Base-by-base conservation (phyloP, 495 filamentous ascomycete genomes). In the Penicillium desertorum region DNA sequence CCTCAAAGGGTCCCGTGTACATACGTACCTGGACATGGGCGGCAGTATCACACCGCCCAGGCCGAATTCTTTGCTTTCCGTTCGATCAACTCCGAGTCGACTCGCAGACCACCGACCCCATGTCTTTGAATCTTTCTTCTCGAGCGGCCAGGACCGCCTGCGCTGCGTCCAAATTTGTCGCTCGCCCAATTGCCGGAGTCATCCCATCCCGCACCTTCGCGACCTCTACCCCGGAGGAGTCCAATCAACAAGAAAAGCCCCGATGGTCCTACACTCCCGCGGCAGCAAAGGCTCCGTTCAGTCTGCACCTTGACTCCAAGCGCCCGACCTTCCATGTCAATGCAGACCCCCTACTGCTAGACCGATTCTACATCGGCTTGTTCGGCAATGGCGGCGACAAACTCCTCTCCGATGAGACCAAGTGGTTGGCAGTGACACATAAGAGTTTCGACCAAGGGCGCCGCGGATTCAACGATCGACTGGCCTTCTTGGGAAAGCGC, bases 361-460 rank as follows among this genome's bases (percentile, higher is more conserved):
- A 98, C 67, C 70, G 77, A 39, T 86, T 90, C 69, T 93, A 96
- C 71, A 77, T 79, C 41, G 76, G 75, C 25, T 70, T 97, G 55
- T 74, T 97, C 51, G 90, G 92, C 20, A 71, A 71, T 52, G 80
- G 82, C 53, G 88, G 90, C 61, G 81, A 86, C 54, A 78, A 81
- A 60, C 64, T 92, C 69, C 79, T 98, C 59, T 86, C 86, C 34
- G 91, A 96, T 3, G 92, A 98, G 74, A 78, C 93, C 62, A 96
- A 97, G 74, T 99, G 93, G 94, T 80, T 97, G 62, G 92, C 93
- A 11, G 83, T 99, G 56, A 99, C 94, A 39, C 94, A 99, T 72
- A 97, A 97, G 85, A 96, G 91, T 73, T 98, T 96, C 71, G 94
- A 98, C 74, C 91, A 97, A 63, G 94, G 91, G 47, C 80, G 91